These are phyloP conservation scores for Chlamydomonas sp. DNA, from an alignment of 139 green algal species.

Conservation along the genomic window DNA sequence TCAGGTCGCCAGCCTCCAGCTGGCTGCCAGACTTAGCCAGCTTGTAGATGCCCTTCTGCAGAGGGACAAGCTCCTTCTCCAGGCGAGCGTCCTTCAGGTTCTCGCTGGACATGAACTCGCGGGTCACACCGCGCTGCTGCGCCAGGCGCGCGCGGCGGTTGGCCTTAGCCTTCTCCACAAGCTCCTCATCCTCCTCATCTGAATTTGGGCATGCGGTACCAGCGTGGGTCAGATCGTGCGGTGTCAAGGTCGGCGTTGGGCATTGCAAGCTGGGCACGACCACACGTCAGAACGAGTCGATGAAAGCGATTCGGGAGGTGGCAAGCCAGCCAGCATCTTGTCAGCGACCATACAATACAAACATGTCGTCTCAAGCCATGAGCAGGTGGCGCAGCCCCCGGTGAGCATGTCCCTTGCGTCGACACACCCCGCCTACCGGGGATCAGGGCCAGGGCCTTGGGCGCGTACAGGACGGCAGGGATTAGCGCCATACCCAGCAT, in stretches of 20 bases:
- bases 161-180: slow-evolving; percentile 75
- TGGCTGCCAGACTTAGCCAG: slow-evolving; percentile 61
- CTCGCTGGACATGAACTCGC: slow-evolving; percentile 33
- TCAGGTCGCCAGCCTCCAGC: slow-evolving; percentile 64
- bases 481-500: slow-evolving; percentile 6
- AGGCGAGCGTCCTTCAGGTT: slow-evolving; percentile 34
- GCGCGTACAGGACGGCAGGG: slow-evolving; percentile 3
- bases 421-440: not conserved
- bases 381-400: not conserved
- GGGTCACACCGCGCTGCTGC: slow-evolving; percentile 29
- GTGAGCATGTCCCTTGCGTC: not conserved
- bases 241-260: slow-evolving; percentile 34
- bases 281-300: not conserved
- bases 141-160: slow-evolving; percentile 60
- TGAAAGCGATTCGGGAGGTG: not conserved
- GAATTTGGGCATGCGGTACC: not conserved
- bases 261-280: slow-evolving; percentile 42
- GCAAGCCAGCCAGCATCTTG: not conserved
- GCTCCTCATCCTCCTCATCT: slow-evolving; percentile 84
- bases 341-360: not conserved
- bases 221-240: not conserved
- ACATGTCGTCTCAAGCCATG: not conserved
- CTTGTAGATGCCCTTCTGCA: slow-evolving; percentile 70
- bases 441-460: slow-evolving; percentile 22
- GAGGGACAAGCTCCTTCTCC: slow-evolving; percentile 56